phyloP scores from a whole-genome alignment of 1,284 basidiomycete genomes.

The Pisolithus thermaeus region DNA sequence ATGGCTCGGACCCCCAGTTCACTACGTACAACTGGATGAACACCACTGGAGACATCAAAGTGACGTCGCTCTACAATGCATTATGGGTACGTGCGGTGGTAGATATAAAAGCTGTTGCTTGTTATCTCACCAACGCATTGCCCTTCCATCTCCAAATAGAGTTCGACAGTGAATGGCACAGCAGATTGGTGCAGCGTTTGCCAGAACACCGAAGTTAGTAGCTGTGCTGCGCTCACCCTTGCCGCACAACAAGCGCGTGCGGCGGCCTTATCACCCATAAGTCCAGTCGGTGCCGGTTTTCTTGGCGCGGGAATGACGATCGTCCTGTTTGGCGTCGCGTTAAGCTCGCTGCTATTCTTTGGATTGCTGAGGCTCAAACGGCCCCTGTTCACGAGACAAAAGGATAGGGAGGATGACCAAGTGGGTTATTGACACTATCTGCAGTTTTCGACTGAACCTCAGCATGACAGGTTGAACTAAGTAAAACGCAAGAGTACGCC shows the following conservation, averaged over 20 bases:
- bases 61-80: constrained; percentile 49
- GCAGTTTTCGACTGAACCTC: not conserved
- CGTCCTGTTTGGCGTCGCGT: constrained; percentile 35
- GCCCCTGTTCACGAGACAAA: constrained; percentile 5
- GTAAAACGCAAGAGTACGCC: constrained; percentile 6
- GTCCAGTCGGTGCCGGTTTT: constrained; percentile 57
- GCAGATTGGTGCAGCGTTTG: constrained; percentile 56
- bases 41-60: constrained; percentile 49
- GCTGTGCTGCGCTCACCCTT: constrained; percentile 45
- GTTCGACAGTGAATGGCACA: constrained; percentile 46
- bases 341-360: constrained; percentile 39
- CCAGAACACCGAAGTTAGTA: constrained; percentile 48
- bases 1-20: constrained; percentile 58
- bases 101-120: not conserved
- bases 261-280: constrained; percentile 36
- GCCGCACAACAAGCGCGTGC: constrained; percentile 30
- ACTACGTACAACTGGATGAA: constrained; percentile 60
- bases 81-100: constrained; percentile 36
- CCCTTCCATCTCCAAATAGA: constrained; percentile 25
- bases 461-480: constrained; percentile 20
- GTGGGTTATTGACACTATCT: constrained; percentile 12
- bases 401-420: constrained; percentile 10
- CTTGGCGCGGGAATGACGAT: constrained; percentile 57
- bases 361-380: constrained; percentile 40
- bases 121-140: not conserved